Conservation (phyloP, 108 stramenopile genomes). For the Epithemia pelagica region DNA sequence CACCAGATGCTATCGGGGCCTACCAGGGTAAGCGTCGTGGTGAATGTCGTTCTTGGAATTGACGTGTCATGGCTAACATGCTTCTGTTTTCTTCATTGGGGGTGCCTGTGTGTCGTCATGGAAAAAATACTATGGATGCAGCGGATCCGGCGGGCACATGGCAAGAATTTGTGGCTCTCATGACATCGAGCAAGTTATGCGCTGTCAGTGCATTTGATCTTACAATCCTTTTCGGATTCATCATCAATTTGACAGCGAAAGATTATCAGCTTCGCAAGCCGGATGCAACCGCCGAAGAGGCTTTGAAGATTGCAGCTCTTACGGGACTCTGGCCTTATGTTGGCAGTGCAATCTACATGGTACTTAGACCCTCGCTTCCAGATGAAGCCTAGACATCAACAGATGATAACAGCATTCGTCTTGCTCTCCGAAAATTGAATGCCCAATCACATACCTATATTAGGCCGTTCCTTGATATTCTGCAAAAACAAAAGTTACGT, state of each 20-base stretch:
- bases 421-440: too few relatives aligned
- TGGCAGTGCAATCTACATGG: conserved; percentile 48
- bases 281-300: conserved; percentile 1
- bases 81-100: too few relatives aligned
- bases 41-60: too few relatives aligned
- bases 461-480: too few relatives aligned
- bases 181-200: conserved; percentile 31
- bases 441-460: too few relatives aligned
- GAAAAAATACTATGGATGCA: conserved; percentile 18
- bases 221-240: conserved; percentile 29
- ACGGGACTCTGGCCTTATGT: conserved; percentile 45
- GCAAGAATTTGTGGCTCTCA: conserved; percentile 22
- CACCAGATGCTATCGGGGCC: conserved; percentile 15
- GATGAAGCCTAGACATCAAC: conserved; percentile 3
- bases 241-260: conserved; percentile 44
- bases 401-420: neutral
- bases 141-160: conserved; percentile 2
- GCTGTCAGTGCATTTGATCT: conserved; percentile 53
- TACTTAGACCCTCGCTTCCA: conserved; percentile 37
- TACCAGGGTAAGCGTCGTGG: neutral
- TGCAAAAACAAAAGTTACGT: too few relatives aligned
- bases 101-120: too few relatives aligned
- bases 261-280: conserved; percentile 38
- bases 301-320: conserved; percentile 27
- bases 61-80: too few relatives aligned